phyloP scores from a whole-genome alignment of 805 yeast genomes.

The Candida xiaguanensis region DNA sequence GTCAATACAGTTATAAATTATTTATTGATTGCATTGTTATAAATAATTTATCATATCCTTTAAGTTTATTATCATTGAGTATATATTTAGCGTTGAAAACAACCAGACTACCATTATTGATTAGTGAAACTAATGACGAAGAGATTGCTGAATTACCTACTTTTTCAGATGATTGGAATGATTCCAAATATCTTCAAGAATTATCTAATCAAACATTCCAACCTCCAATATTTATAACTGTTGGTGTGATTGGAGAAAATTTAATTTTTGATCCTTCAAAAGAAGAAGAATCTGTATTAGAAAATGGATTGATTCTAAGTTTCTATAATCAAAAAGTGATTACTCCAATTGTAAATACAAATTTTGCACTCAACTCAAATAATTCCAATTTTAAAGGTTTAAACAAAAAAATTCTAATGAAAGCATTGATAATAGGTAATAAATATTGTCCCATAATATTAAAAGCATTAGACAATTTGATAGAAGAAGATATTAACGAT shows the following conservation, averaged over 20 bases:
- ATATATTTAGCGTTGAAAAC: constrained; percentile 77
- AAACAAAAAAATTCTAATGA: constrained; percentile 41
- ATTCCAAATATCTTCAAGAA: constrained; percentile 34
- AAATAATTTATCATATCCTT: constrained; percentile 75
- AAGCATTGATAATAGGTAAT: constrained; percentile 56
- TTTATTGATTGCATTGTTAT: constrained; percentile 78
- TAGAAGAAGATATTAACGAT: constrained; percentile 37
- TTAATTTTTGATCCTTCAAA: constrained; percentile 79
- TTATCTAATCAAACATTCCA: constrained; percentile 31
- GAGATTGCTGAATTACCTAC: constrained; percentile 86
- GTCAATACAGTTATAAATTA: constrained; percentile 71
- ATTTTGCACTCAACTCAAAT: constrained; percentile 49
- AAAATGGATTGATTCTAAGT: constrained; percentile 73
- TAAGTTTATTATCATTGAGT: constrained; percentile 76
- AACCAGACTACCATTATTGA: constrained; percentile 68
- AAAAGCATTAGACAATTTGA: constrained; percentile 49
- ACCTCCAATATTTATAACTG: constrained; percentile 75
- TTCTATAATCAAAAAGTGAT: constrained; percentile 66
- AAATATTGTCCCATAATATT: constrained; percentile 62
- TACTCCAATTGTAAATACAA: constrained; percentile 71
- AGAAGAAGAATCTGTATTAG: constrained; percentile 86
- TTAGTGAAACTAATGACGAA: constrained; percentile 66
- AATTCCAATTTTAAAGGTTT: constrained; percentile 54
- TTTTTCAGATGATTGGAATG: constrained; percentile 84
- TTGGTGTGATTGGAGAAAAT: constrained; percentile 69